Conservation (phyloP, 2,329 filamentous ascomycete genomes). For the Phoma herbarum region DNA sequence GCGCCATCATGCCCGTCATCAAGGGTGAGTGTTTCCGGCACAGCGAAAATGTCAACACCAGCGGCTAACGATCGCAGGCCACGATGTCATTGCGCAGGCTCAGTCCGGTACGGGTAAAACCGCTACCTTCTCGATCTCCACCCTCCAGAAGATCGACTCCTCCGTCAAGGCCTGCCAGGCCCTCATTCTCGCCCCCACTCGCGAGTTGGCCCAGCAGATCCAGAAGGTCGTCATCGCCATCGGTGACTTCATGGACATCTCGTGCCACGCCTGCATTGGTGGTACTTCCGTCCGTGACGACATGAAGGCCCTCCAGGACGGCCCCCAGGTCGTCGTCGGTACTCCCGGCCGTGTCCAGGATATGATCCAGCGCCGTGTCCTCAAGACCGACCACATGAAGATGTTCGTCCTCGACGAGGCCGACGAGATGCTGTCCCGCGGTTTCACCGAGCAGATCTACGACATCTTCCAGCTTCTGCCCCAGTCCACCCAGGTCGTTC, state of each 20-base stretch:
- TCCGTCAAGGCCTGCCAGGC: constrained; percentile 97
- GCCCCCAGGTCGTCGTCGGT: constrained; percentile 96
- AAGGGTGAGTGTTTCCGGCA: constrained; percentile 73
- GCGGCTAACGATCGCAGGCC: constrained; percentile 61
- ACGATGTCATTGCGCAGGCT: constrained; percentile 99
- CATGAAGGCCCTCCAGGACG: constrained; percentile 96
- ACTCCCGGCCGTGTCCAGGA: constrained; percentile 98
- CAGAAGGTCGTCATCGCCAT: constrained; percentile 99
- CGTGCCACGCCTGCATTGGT: constrained; percentile 99
- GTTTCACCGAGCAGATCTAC: constrained; percentile 99
- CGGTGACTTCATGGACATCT: constrained; percentile 99
- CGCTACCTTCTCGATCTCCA: constrained; percentile 98
- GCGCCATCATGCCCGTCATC: constrained; percentile 99
- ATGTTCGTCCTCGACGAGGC: constrained; percentile 99
- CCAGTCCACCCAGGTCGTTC: constrained; percentile 97
- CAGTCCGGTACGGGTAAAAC: constrained; percentile 99
- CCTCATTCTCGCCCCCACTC: constrained; percentile 95
- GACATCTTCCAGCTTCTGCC: constrained; percentile 99
- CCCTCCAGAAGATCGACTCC: constrained; percentile 98
- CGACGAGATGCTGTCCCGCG: constrained; percentile 98
- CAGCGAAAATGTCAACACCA: constrained; percentile 15
- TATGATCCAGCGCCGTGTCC: constrained; percentile 98
- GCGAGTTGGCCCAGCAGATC: constrained; percentile 98
- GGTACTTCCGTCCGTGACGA: constrained; percentile 98
- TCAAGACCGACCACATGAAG: constrained; percentile 98